Percentiles rank a stretch among this genome's conserved stretches.
Evolutionary conservation across 495 filamentous ascomycete genomes (phyloP).

Genomic region (Cladorrhinum samala): DNA sequence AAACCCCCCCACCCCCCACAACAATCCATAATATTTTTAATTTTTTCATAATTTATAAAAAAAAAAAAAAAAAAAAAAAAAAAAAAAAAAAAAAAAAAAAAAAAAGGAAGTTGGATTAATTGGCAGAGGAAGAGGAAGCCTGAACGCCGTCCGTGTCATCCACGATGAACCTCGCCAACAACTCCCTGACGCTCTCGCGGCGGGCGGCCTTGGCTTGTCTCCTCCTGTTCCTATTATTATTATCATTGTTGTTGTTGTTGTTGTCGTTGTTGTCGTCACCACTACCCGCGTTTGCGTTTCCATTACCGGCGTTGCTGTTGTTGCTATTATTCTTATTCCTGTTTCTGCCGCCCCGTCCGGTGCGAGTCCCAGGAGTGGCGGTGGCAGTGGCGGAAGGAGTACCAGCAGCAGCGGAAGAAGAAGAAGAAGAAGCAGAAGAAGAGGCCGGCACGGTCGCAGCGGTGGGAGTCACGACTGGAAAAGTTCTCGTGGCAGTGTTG

Average conservation of each 20-base stretch:
- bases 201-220: background rate
- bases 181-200: background rate
- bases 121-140: background rate
- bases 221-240: background rate
- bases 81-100: too few species aligned
- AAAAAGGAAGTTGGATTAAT: too few species aligned
- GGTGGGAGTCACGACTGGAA: slow-evolving; percentile 1
- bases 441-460: background rate
- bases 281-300: background rate
- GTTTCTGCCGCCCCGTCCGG: background rate
- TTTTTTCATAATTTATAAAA: background rate
- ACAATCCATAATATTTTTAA: background rate
- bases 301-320: background rate
- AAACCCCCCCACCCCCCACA: too few species aligned
- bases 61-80: background rate
- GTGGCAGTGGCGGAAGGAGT: background rate
- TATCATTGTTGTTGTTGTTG: background rate
- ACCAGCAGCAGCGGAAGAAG: background rate
- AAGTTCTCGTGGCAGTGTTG: slow-evolving; percentile 3
- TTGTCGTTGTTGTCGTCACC: background rate
- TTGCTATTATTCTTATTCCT: background rate
- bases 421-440: background rate
- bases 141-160: background rate
- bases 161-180: background rate
- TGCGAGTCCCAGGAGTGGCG: background rate